phyloP scores from a whole-genome alignment of 2,329 filamentous ascomycete species.

The Aspergillus tanneri region DNA sequence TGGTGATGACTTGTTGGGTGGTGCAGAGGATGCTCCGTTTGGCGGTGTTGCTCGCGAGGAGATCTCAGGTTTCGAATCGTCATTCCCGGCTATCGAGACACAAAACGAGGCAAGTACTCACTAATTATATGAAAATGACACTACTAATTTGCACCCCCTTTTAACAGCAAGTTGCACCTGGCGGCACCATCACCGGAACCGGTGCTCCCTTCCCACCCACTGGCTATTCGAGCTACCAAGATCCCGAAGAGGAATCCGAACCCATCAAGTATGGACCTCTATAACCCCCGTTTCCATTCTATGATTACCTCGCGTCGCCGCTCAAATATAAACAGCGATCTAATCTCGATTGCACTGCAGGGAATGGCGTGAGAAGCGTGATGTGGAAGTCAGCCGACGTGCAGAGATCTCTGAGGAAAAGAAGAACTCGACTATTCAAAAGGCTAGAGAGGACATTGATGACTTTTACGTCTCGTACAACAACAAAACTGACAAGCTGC shows the following conservation, averaged over 20 bases:
- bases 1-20: constrained; percentile 69
- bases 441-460: constrained; percentile 91
- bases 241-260: constrained; percentile 77
- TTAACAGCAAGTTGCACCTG: constrained; percentile 66
- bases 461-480: constrained; percentile 99
- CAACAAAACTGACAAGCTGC: constrained; percentile 91
- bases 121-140: neutral
- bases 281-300: neutral
- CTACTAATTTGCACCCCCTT: constrained; percentile 18
- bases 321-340: neutral
- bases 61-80: constrained; percentile 73
- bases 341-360: constrained; percentile 33
- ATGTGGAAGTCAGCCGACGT: constrained; percentile 77
- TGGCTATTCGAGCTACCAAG: constrained; percentile 54
- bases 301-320: neutral
- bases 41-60: constrained; percentile 30
- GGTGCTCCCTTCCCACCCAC: constrained; percentile 56
- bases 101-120: constrained; percentile 63
- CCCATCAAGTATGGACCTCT: constrained; percentile 62
- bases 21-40: constrained; percentile 44
- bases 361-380: constrained; percentile 88
- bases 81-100: constrained; percentile 80
- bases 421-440: constrained; percentile 81
- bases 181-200: constrained; percentile 76
- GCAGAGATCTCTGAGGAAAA: constrained; percentile 78